Percentiles rank a stretch among this genome's conserved stretches.
These are phyloP conservation scores for Spirogloea muscicola DNA, from an alignment of 139 green algal species.

Conservation along the genomic window DNA sequence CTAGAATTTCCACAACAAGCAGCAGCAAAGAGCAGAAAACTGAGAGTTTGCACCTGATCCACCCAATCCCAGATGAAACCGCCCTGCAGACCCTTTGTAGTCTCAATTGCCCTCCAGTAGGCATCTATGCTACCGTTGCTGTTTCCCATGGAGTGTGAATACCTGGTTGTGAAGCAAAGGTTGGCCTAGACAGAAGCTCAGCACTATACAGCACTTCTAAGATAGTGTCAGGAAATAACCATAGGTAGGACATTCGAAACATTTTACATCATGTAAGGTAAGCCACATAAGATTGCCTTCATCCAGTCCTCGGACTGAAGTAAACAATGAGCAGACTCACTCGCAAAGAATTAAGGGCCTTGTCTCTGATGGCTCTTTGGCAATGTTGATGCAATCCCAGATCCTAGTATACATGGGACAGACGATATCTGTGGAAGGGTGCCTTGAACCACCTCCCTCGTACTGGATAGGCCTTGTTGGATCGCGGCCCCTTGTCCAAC, in stretches of 20 bases:
- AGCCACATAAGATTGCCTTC: no score
- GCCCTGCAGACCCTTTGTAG: conserved; percentile 62
- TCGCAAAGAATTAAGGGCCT: conserved; percentile 93
- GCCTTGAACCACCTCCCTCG: conserved; percentile 75
- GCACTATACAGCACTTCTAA: no score
- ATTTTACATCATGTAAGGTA: no score
- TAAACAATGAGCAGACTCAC: no score
- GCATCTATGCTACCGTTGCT: conserved; percentile 81
- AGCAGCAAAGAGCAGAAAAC: no score
- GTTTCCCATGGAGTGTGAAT: conserved; percentile 95
- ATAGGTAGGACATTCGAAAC: no score
- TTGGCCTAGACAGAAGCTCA: no score
- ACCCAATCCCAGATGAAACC: conserved; percentile 99
- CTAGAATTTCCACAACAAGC: no score
- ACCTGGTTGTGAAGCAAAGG: conserved; percentile 36
- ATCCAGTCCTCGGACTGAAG: no score
- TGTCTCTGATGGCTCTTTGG: conserved; percentile 53
- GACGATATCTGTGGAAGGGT: conserved; percentile 84
- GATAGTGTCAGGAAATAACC: no score
- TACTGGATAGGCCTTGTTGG: conserved; percentile 65
- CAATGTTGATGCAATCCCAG: conserved; percentile 9
- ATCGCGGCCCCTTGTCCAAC: conserved; percentile 37
- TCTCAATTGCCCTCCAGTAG: conserved; percentile 84
- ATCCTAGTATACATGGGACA: conserved; percentile 78
- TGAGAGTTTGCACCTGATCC: conserved; percentile 71